phyloP scores from a whole-genome alignment of 805 yeast species.

The Debaryomyces castellii region DNA sequence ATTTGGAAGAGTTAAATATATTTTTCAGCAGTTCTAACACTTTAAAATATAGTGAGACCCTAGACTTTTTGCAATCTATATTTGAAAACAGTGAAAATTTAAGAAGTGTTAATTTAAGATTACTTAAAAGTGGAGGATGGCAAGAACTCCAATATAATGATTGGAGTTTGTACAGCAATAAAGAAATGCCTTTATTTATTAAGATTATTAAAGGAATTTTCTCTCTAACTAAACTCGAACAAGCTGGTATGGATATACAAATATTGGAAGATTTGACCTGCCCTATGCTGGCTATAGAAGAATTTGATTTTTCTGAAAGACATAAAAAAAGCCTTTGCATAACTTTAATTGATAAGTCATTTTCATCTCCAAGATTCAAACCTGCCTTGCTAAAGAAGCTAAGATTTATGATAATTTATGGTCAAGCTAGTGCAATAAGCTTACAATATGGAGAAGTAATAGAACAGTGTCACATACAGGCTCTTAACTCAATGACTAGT shows the following conservation, averaged over 20 bases:
- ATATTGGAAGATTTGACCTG: constrained; percentile 7
- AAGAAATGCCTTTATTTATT: constrained; percentile 3
- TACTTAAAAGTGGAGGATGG: constrained; percentile 3
- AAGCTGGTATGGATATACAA: constrained; percentile 14
- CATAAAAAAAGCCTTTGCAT: constrained; percentile 5
- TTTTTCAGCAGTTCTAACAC: constrained; percentile 14
- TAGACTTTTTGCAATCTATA: constrained; percentile 7
- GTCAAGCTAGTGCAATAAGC: constrained; percentile 13
- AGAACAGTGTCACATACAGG: constrained; percentile 23
- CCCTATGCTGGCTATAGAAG: not conserved
- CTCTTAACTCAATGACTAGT: constrained; percentile 17
- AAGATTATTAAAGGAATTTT: not conserved
- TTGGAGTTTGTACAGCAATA: constrained; percentile 4
- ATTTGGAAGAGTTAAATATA: constrained; percentile 11
- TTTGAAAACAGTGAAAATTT: constrained; percentile 4
- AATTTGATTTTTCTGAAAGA: not conserved
- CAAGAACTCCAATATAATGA: not conserved
- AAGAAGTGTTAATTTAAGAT: constrained; percentile 8
- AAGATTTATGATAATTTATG: constrained; percentile 10
- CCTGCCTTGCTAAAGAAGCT: constrained; percentile 9
- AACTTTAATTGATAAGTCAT: constrained; percentile 21
- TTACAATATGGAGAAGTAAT: constrained; percentile 29
- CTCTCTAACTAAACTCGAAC: not conserved
- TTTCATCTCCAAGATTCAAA: constrained; percentile 15
- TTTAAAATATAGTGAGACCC: constrained; percentile 10